Base-by-base conservation (phyloP, 345 rosid genomes). In the Firmiana major region DNA sequence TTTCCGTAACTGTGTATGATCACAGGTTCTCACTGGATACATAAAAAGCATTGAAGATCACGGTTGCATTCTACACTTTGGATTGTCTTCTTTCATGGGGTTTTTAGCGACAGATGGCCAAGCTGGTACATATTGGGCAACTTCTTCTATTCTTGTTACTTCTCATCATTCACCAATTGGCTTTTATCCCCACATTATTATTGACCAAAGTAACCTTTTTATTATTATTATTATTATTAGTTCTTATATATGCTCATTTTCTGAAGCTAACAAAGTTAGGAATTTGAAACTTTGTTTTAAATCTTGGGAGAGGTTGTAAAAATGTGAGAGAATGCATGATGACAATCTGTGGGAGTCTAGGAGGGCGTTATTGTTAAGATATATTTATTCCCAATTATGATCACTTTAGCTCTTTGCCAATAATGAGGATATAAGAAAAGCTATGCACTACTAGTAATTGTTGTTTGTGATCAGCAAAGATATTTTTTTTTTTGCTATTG, bases 1-100 rank as follows among this genome's bases (percentile, higher is more conserved):
- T 78, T 70, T 58, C 58, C 71, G 53, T 74, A 7, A 69, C 26
- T 31, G 13, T 70, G 21, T 84, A 74, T 81, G 59, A 45, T 78
- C 64, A 11, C 84, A 96, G 99, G 94, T 90, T 57, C 85, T 96
- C 65, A 71, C 87, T 66, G 94, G 97, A 24, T 88, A 81, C 48
- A 92, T 92, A 72, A 96, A 88, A 87, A 96, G 99, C 79, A 57
- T 93, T 40, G 99, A 96, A 88, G 99, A 96, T 82, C 99, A 96
- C 77, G 99, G 99, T 66, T 96, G 87, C 85, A 91, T 96, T 74
- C 97, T 96, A 81, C 88, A 93, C 82, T 92, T 93, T 86, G 99
- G 99, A 62, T 80, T 83, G 73, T 85, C 97, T 81, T 90, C 92
- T 58, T 86, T 93, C 79, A 82, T 80, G 62, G 99, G 99, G 7